These are phyloP conservation scores for Picochlorum sp. DNA, from an alignment of 139 green algal species.

Conservation along the genomic window DNA sequence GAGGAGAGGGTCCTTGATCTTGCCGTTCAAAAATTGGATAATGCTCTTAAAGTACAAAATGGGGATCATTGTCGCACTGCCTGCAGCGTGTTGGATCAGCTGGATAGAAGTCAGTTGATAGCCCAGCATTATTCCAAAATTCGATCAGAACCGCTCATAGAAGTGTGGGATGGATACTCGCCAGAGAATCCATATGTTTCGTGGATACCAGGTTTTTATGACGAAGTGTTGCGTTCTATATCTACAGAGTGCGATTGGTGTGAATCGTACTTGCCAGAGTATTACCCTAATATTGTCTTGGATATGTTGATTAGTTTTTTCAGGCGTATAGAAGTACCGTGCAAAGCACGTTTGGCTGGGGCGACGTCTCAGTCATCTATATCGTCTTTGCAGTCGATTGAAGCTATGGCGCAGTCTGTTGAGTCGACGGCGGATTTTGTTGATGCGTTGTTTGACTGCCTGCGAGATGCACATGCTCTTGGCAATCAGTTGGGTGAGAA, in stretches of 20 bases:
- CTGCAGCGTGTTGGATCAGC: slow-evolving; percentile 43
- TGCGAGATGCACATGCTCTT: slow-evolving; percentile 6
- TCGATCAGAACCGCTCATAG: slow-evolving; percentile 34
- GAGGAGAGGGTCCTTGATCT: slow-evolving; percentile 70
- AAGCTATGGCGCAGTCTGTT: slow-evolving; percentile 24
- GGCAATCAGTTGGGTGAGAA: too few species aligned
- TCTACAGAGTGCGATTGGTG: slow-evolving; percentile 55
- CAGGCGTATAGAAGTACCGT: slow-evolving; percentile 16
- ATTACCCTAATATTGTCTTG: slow-evolving; percentile 37
- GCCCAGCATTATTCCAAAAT: slow-evolving; percentile 52
- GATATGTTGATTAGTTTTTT: slow-evolving; percentile 36
- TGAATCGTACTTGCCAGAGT: slow-evolving; percentile 32
- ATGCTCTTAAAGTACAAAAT: slow-evolving; percentile 46
- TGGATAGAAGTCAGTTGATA: slow-evolving; percentile 43
- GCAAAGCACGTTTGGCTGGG: slow-evolving; percentile 26
- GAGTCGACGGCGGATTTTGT: slow-evolving; percentile 15
- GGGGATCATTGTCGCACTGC: slow-evolving; percentile 32
- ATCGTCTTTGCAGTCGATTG: slow-evolving; percentile 20
- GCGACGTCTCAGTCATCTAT: slow-evolving; percentile 22
- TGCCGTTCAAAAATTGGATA: slow-evolving; percentile 59
- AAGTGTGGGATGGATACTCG: slow-evolving; percentile 36
- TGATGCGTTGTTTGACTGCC: neutral
- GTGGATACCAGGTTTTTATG: slow-evolving; percentile 62
- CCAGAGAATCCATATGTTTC: slow-evolving; percentile 23
- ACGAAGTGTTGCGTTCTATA: slow-evolving; percentile 42